A percentile compares a stretch with the other conserved stretches of the same genome.
Conservation (phyloP, 1,284 basidiomycete species). For the Chondrostereum purpureum region DNA sequence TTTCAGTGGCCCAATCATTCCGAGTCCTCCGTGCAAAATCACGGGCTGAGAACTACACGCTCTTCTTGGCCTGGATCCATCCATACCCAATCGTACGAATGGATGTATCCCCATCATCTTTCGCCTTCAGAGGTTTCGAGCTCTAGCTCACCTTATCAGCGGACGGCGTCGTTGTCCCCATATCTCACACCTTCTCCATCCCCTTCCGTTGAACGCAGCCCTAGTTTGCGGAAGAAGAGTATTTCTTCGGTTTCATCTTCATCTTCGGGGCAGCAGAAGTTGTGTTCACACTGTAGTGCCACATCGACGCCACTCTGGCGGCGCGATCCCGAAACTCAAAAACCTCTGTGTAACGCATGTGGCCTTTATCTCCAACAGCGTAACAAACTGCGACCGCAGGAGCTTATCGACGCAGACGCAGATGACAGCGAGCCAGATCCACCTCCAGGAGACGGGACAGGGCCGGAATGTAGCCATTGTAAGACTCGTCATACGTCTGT, state of each 20-base stretch:
- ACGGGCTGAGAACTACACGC: neutral
- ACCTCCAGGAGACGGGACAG: slow-evolving; percentile 30
- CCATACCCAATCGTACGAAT: neutral
- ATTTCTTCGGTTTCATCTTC: too few species aligned
- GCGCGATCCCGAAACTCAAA: slow-evolving; percentile 35
- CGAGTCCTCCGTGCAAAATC: neutral
- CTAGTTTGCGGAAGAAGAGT: neutral
- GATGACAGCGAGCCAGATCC: slow-evolving; percentile 32
- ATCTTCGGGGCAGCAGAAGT: too few species aligned
- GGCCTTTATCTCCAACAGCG: slow-evolving; percentile 42
- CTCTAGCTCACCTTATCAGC: too few species aligned
- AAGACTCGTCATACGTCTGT: slow-evolving; percentile 41
- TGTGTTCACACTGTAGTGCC: slow-evolving; percentile 40
- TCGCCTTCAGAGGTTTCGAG: neutral
- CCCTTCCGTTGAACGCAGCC: neutral
- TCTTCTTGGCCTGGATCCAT: neutral
- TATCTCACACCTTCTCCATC: slow-evolving; percentile 11
- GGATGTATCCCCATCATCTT: neutral
- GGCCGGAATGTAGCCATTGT: slow-evolving; percentile 42
- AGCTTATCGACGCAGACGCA: slow-evolving; percentile 40
- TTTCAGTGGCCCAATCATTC: neutral
- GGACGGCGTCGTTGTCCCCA: too few species aligned
- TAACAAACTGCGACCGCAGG: slow-evolving; percentile 39
- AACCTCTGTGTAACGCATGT: slow-evolving; percentile 41
- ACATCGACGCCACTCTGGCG: slow-evolving; percentile 44